phyloP scores from a whole-genome alignment of 1,139 yeast species.

The Suhomyces chickasaworum region DNA sequence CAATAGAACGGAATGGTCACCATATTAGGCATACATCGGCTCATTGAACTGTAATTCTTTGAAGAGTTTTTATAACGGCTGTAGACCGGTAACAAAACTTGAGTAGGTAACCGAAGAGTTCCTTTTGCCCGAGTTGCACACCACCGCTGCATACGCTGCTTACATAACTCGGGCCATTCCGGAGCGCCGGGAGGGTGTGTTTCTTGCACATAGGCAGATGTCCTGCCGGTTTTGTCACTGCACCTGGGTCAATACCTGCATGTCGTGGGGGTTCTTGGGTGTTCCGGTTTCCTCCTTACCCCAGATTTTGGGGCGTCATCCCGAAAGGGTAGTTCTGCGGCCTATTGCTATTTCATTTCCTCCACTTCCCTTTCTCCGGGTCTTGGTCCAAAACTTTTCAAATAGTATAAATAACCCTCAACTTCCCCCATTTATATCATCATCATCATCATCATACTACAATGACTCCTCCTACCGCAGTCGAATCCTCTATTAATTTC shows the following conservation, averaged over 20 bases:
- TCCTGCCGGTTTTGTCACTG: neutral
- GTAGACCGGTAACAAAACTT: neutral
- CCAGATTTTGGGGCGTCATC: slow-evolving; percentile 19
- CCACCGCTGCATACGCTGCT: slow-evolving; percentile 4
- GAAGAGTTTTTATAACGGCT: neutral
- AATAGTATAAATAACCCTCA: slow-evolving; percentile 19
- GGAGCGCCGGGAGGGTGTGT: slow-evolving; percentile 5
- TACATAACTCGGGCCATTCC: slow-evolving; percentile 13
- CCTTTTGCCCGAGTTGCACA: slow-evolving; percentile 2
- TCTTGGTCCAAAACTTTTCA: neutral
- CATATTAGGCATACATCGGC: neutral
- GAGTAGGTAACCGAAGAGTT: neutral
- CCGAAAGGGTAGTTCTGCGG: slow-evolving; percentile 10
- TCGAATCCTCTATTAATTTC: slow-evolving; percentile 49
- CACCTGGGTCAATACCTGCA: neutral
- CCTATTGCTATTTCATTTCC: neutral
- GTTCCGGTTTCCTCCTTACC: slow-evolving; percentile 23
- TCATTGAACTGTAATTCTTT: neutral
- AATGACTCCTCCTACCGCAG: slow-evolving; percentile 53
- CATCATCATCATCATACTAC: slow-evolving; percentile 7
- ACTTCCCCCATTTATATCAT: slow-evolving; percentile 5
- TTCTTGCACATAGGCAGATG: neutral
- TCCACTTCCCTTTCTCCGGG: slow-evolving; percentile 25
- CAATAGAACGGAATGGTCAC: neutral
- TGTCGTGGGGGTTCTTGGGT: slow-evolving; percentile 14